Base-by-base conservation (phyloP, 768 basidiomycete species). In the Hydnomerulius pinastri region DNA sequence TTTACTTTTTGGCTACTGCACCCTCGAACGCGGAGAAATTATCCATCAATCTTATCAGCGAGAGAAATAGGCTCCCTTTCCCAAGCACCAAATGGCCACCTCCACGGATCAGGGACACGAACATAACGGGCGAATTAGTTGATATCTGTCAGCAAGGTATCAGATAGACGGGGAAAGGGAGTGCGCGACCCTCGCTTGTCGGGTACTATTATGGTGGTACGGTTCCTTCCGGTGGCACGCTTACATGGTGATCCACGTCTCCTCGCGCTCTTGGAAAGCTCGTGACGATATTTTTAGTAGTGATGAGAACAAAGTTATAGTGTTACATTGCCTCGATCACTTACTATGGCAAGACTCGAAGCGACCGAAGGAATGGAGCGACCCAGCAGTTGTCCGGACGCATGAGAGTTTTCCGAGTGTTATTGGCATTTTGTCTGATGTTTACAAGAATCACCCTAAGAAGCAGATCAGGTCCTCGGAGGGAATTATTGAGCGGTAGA, bases 31-130 rank as follows among this genome's bases (percentile, higher is more conserved):
- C 32, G 4, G 13, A 21, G 37, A 20, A n/a, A 25, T 45, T 46
- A 40, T 41, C 48, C 27, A 37, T 44, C 11, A 33, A 18, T 35
- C 27, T 36, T 60, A 40, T 49, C 59, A 37, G 27, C 7, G 44
- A 18, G 54, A 21, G 54, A 49, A 56, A 46, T 28, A 11, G 1
- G 28, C 18, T 15, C 43, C 6, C 9, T 24, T 24, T 51, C 40
- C 33, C 24, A n/a, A n/a, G n/a, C n/a, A n/a, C n/a, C n/a, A n/a
- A n/a, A n/a, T n/a, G n/a, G n/a, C n/a, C n/a, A n/a, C n/a, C n/a
- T n/a, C n/a, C n/a, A n/a, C n/a, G n/a, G n/a, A n/a, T n/a, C n/a
- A n/a, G n/a, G n/a, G n/a, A n/a, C n/a, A n/a, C n/a, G n/a, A n/a
- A n/a, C n/a, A n/a, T n/a, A n/a, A n/a, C n/a, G n/a, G n/a, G n/a